A percentile compares a stretch with the other conserved stretches of the same genome.
Conservation (phyloP, 768 basidiomycete genomes). For the Sporobolomyces pararoseus region DNA sequence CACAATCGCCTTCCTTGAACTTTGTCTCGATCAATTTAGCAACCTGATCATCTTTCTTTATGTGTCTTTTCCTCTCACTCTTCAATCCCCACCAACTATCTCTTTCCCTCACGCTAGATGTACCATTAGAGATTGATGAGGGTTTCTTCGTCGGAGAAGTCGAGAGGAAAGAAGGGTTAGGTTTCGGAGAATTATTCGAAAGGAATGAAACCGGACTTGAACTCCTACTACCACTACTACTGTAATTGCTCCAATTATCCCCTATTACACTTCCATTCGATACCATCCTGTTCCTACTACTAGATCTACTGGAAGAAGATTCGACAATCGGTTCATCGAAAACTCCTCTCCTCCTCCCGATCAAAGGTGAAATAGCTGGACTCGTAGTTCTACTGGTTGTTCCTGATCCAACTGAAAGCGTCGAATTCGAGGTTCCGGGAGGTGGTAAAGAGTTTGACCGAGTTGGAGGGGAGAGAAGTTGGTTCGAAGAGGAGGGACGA, state of each 20-base stretch:
- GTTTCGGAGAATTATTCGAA: neutral
- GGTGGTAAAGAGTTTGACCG: too few species aligned
- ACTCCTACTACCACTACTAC: neutral
- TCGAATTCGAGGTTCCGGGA: too few species aligned
- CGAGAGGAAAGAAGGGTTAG: neutral
- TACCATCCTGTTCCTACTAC: neutral
- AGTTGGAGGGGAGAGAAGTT: neutral
- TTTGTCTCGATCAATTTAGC: slow-evolving; percentile 18
- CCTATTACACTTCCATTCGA: too few species aligned
- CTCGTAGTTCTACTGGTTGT: too few species aligned
- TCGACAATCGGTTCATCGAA: neutral
- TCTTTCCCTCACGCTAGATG: neutral
- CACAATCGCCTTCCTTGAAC: slow-evolving; percentile 38
- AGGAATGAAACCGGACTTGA: neutral
- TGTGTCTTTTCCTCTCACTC: slow-evolving; percentile 39
- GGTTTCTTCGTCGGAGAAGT: neutral
- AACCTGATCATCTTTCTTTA: slow-evolving; percentile 40
- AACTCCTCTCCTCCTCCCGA: neutral
- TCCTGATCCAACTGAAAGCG: too few species aligned
- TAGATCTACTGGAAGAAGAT: neutral
- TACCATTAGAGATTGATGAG: neutral
- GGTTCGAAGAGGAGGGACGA: neutral
- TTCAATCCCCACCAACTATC: slow-evolving; percentile 36
- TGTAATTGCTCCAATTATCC: too few species aligned
- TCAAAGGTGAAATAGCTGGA: slow-evolving; percentile 2